Percentiles rank a stretch among this genome's conserved stretches.
Evolutionary conservation across 257 asterid species (phyloP).

Genomic region (Jacaranda mimosifolia): DNA sequence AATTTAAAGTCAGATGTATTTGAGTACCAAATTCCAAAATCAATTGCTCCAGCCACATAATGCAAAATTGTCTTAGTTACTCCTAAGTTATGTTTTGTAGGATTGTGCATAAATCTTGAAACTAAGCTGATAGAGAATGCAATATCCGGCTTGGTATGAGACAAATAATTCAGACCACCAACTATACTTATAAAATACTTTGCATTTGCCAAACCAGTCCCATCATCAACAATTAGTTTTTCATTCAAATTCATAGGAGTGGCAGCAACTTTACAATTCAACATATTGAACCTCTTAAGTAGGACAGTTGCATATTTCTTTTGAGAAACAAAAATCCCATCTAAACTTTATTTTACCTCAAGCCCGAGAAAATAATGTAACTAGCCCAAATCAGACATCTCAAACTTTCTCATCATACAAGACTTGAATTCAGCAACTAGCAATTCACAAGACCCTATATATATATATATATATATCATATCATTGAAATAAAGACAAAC

Average conservation of each 20-base stretch:
- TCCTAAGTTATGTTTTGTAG: background rate
- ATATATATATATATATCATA: too few species aligned
- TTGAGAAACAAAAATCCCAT: slow-evolving; percentile 17
- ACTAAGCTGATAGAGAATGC: background rate
- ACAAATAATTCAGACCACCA: slow-evolving; percentile 2
- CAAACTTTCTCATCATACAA: slow-evolving; percentile 1
- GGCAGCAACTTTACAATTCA: background rate
- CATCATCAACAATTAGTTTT: too few species aligned
- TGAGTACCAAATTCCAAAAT: slow-evolving; percentile 4
- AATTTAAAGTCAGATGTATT: too few species aligned
- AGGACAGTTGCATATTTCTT: background rate
- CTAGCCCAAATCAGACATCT: slow-evolving; percentile 1
- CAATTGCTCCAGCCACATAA: background rate
- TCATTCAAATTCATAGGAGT: background rate
- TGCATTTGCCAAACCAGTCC: too few species aligned
- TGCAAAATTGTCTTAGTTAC: background rate
- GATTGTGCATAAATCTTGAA: background rate
- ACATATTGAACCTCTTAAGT: slow-evolving; percentile 1
- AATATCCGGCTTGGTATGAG: slow-evolving; percentile 2
- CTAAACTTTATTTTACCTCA: slow-evolving; percentile 13
- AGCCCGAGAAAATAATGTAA: slow-evolving; percentile 27
- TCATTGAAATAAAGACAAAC: slow-evolving; percentile 17
- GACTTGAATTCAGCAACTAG: background rate
- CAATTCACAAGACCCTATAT: background rate
- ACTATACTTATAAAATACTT: slow-evolving; percentile 30